Evolutionary conservation across 257 asterid genomes (phyloP).

Genomic region (Solanum rostratum): DNA sequence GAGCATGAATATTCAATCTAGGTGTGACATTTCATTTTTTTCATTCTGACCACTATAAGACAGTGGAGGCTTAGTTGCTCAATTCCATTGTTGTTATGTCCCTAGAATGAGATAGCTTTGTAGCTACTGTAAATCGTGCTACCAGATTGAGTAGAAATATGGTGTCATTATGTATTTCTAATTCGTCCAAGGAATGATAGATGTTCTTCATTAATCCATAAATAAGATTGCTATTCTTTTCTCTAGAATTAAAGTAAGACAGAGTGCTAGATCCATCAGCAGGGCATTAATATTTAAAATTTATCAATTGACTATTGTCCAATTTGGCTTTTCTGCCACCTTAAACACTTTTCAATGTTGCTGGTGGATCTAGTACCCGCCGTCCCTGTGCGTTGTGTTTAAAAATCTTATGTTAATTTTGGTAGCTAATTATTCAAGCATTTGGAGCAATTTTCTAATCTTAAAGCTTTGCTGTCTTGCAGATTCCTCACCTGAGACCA

Average conservation of each 20-base stretch:
- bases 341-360: too few relatives aligned
- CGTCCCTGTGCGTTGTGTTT: neutral
- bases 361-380: neutral
- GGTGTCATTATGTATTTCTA: neutral
- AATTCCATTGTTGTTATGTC: neutral
- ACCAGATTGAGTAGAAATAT: neutral
- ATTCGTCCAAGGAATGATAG: neutral
- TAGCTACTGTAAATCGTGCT: neutral
- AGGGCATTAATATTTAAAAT: neutral
- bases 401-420: neutral
- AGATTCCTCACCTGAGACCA: slow-evolving; percentile 37
- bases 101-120: neutral
- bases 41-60: neutral
- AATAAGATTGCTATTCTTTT: neutral
- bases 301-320: neutral
- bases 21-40: neutral
- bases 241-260: neutral
- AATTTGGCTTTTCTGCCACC: neutral
- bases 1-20: neutral
- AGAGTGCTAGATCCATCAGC: neutral
- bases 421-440: neutral
- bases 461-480: neutral
- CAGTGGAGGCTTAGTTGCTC: neutral
- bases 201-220: neutral
- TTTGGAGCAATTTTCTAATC: neutral